A percentile compares a stretch with the other conserved stretches of the same genome.
Evolutionary conservation across 2,329 filamentous ascomycete genomes (phyloP).

Genomic region (Fusarium euwallaceae): DNA sequence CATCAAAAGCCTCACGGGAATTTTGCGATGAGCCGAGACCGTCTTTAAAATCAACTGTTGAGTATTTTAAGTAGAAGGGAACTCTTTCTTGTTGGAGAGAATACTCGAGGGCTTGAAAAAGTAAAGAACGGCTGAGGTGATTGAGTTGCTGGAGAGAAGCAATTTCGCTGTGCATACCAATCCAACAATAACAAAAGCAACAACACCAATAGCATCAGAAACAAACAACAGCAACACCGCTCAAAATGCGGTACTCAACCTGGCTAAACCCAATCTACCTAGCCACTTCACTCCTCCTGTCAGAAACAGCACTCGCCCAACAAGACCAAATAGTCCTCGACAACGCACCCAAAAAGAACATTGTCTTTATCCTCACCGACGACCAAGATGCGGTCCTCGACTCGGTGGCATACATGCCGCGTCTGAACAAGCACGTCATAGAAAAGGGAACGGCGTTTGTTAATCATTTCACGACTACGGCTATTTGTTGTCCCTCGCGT

Average conservation of each 20-base stretch:
- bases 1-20: slow-evolving; percentile 6
- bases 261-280: slow-evolving; percentile 19
- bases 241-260: slow-evolving; percentile 23
- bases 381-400: slow-evolving; percentile 75
- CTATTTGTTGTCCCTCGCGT: slow-evolving; percentile 76
- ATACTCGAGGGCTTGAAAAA: background rate
- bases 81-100: fast-evolving
- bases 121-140: background rate
- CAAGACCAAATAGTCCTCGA: background rate
- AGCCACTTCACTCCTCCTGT: slow-evolving; percentile 1
- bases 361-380: slow-evolving; percentile 77
- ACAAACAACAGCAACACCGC: too few relatives aligned
- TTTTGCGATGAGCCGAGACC: background rate
- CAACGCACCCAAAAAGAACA: slow-evolving; percentile 57
- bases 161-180: background rate
- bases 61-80: background rate
- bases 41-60: background rate
- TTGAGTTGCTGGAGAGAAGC: background rate
- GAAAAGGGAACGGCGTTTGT: slow-evolving; percentile 70
- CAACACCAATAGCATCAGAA: background rate
- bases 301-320: background rate
- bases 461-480: slow-evolving; percentile 75
- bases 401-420: slow-evolving; percentile 72
- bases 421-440: slow-evolving; percentile 67
- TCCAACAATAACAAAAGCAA: background rate